Evolutionary conservation across 140 eudicot genomes (phyloP).

Genomic region (Cichorium intybus): DNA sequence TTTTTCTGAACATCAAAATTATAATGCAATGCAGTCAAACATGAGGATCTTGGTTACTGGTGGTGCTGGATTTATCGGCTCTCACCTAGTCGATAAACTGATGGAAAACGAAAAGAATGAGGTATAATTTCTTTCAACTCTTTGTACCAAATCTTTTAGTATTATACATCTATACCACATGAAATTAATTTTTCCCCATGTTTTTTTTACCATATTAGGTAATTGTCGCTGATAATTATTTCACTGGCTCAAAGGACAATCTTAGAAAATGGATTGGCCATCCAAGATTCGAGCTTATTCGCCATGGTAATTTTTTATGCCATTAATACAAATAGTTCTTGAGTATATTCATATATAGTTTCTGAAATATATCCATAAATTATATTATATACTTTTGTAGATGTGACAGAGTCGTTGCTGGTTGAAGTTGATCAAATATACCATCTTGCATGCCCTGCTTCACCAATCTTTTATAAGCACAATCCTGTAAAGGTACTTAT

Average conservation of each 20-base stretch:
- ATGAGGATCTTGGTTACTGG: conserved; percentile 95
- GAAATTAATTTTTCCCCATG: neutral
- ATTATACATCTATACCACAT: neutral
- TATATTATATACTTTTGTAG: conserved; percentile 33
- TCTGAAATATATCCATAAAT: neutral
- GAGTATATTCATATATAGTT: neutral
- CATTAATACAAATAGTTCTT: neutral
- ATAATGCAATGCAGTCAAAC: conserved; percentile 55
- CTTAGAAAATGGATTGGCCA: conserved; percentile 86
- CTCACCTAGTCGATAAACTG: conserved; percentile 85
- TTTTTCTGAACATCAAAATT: neutral
- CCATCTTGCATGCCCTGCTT: conserved; percentile 84
- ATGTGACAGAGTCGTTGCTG: conserved; percentile 66
- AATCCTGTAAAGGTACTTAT: conserved; percentile 69
- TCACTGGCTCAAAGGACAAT: conserved; percentile 92
- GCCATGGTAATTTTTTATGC: conserved; percentile 78
- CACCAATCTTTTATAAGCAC: conserved; percentile 73
- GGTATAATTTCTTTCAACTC: conserved; percentile 32
- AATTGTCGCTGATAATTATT: conserved; percentile 83
- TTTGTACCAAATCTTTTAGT: neutral
- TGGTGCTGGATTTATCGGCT: conserved; percentile 97
- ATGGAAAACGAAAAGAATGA: conserved; percentile 94
- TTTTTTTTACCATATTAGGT: conserved; percentile 51
- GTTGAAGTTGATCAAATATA: conserved; percentile 75
- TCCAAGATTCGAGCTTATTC: conserved; percentile 92